Evolutionary conservation across 2,329 filamentous ascomycete species (phyloP).

Genomic region (Aureobasidium subglaciale): DNA sequence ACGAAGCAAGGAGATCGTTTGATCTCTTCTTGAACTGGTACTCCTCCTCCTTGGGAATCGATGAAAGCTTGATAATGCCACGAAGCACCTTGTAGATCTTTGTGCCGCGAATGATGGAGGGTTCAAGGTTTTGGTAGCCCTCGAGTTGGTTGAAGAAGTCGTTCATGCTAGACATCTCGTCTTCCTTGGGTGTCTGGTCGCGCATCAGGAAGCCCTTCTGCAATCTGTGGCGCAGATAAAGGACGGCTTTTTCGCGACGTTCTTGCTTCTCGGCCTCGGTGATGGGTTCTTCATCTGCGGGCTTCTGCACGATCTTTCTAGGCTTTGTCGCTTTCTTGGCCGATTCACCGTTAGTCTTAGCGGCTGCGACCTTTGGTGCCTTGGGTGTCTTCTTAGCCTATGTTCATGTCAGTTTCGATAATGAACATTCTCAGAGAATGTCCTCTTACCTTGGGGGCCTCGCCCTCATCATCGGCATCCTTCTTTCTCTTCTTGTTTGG

Average conservation of each 20-base stretch:
- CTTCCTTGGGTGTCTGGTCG: conserved; percentile 76
- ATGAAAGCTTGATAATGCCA: conserved; percentile 79
- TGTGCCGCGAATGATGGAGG: conserved; percentile 77
- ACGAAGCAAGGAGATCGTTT: conserved; percentile 70
- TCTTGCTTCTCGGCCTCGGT: conserved; percentile 49
- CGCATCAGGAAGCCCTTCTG: conserved; percentile 88
- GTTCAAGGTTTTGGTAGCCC: conserved; percentile 71
- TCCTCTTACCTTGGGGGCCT: conserved; percentile 53
- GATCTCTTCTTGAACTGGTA: conserved; percentile 84
- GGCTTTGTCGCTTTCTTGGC: conserved; percentile 29
- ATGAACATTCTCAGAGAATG: neutral
- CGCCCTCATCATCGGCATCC: conserved; percentile 55
- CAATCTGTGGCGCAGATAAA: conserved; percentile 88
- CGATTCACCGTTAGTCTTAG: conserved; percentile 33
- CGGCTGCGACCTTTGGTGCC: conserved; percentile 40
- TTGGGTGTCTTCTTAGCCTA: conserved; percentile 46
- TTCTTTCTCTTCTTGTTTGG: conserved; percentile 77
- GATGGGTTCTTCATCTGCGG: conserved; percentile 52
- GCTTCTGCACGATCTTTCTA: conserved; percentile 39
- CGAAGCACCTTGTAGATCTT: conserved; percentile 99
- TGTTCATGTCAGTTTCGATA: neutral
- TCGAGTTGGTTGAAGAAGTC: conserved; percentile 77
- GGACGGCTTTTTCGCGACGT: conserved; percentile 61
- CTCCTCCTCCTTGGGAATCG: conserved; percentile 81
- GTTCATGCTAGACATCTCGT: conserved; percentile 73